Base-by-base conservation (phyloP, 306 rosid species). In the Glycine tomentella region DNA sequence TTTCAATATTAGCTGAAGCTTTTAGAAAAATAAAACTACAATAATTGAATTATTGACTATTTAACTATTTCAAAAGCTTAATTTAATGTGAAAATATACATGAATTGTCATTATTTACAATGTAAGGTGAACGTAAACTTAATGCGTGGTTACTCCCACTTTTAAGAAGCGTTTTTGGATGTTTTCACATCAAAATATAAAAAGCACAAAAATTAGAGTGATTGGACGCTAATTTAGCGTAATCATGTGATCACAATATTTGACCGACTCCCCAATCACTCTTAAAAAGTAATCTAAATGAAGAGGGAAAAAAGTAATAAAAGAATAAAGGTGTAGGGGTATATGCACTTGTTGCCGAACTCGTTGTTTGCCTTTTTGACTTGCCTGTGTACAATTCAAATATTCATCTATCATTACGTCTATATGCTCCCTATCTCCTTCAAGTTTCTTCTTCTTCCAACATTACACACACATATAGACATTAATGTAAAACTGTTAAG, bases 321-420 rank as follows among this genome's bases (percentile, higher is more conserved):
- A 58, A 58, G 6, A 64, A n/a, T 75, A 20, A 68, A 4, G 72
- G 36, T 3, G 5, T 38, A 2, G 78, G 45, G 12, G 59, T 59
- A 59, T 25, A 25, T 69, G 78, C 78, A 68, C 45, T 56, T 36
- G 53, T 11, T 65, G 52, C 12, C 1, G 17, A 46, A 56, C 8
- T 75, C 10, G 13, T 75, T 14, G 51, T 55, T 42, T 12, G 33
- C 59, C 79, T 65, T 81, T 81, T 81, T 81, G 80, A 66, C 80
- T 74, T 74, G 25, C 14, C 15, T 31, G 38, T 33, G 44, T 63
- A 65, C 59, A 53, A 42, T 74, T 74, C 79, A 72, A 72, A 72
- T 16, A 53, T 52, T 62, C 57, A 63, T 51, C 65, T 10, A 63
- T 6, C 10, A 63, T 1, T 12, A 25, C 31, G 31, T 25, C 31